Evolutionary conservation across 306 rosid species (phyloP).

Genomic region (Vigna angularis): DNA sequence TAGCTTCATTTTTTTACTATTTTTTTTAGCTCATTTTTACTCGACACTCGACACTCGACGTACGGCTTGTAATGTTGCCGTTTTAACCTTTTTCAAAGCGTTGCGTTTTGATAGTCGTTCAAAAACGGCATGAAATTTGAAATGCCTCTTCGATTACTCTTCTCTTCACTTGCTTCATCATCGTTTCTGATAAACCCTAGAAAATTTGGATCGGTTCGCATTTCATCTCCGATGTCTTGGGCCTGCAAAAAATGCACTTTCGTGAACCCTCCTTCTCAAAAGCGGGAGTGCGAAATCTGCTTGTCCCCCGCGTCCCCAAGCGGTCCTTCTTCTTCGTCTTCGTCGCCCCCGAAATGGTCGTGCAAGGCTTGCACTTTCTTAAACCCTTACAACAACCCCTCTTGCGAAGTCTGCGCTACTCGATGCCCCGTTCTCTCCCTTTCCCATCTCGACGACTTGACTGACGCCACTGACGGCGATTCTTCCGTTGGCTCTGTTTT

Average conservation of each 20-base stretch:
- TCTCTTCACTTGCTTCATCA: neutral
- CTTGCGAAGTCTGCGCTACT: conserved; percentile 72
- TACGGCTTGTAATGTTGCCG: conserved; percentile 5
- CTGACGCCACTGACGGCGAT: conserved; percentile 52
- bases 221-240: conserved; percentile 70
- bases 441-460: conserved; percentile 65
- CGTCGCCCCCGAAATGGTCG: conserved; percentile 70
- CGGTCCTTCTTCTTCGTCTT: conserved; percentile 52
- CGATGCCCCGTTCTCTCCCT: conserved; percentile 69
- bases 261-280: conserved; percentile 67
- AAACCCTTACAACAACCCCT: conserved; percentile 66
- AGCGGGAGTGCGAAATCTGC: conserved; percentile 74
- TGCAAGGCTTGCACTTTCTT: conserved; percentile 93
- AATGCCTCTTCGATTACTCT: conserved; percentile 5
- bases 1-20: no score
- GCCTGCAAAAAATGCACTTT: conserved; percentile 83
- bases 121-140: conserved; percentile 36
- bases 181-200: conserved; percentile 47
- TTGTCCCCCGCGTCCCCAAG: conserved; percentile 44
- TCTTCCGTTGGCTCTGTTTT: conserved; percentile 79
- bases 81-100: conserved; percentile 7
- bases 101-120: neutral
- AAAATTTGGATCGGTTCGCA: neutral
- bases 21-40: no score
- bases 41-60: no score